Evolutionary conservation across 2,329 filamentous ascomycete genomes (phyloP).

Genomic region (Didymella lethalis): DNA sequence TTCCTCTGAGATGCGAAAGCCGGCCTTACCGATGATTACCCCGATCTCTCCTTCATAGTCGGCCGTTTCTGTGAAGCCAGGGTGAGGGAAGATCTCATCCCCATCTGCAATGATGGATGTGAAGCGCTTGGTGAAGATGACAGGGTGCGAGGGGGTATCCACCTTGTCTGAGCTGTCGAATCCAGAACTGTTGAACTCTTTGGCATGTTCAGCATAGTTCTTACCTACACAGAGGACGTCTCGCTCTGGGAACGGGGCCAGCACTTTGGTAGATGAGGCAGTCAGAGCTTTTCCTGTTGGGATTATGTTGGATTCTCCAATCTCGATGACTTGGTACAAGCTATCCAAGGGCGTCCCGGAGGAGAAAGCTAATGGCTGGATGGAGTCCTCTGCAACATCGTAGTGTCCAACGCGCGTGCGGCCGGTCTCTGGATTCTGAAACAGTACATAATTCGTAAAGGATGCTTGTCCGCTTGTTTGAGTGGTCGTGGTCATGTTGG

Average conservation of each 20-base stretch:
- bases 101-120: conserved; percentile 62
- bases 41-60: conserved; percentile 67
- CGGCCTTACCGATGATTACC: conserved; percentile 55
- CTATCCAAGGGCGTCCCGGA: neutral
- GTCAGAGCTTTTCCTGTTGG: neutral
- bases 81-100: conserved; percentile 58
- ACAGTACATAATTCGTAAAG: neutral
- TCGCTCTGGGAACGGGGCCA: conserved; percentile 31
- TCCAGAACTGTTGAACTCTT: conserved; percentile 64
- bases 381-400: neutral
- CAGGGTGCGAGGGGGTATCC: conserved; percentile 61
- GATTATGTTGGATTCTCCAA: neutral
- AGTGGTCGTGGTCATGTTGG: neutral
- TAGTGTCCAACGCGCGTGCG: neutral
- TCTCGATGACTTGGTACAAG: neutral
- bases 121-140: conserved; percentile 64
- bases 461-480: neutral
- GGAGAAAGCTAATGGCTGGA: neutral
- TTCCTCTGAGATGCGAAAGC: neutral
- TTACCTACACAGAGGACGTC: conserved; percentile 65
- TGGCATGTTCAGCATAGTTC: conserved; percentile 65
- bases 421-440: neutral
- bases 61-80: conserved; percentile 58
- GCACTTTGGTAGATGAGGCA: neutral
- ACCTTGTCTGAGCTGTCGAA: conserved; percentile 65